Base-by-base conservation (phyloP, 2,329 filamentous ascomycete species). In the Colletotrichum lini region DNA sequence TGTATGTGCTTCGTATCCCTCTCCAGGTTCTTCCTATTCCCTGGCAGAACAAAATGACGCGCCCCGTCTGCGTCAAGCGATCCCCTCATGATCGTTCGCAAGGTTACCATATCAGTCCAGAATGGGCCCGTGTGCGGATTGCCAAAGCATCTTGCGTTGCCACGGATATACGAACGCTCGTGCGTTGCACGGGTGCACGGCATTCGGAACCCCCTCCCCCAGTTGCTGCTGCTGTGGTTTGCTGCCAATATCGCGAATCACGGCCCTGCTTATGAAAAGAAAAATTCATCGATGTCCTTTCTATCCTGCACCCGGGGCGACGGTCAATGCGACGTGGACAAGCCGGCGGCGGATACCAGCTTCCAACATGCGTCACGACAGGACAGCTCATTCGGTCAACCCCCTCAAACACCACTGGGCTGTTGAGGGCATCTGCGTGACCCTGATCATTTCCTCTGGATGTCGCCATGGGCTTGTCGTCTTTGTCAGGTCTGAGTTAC, bases 71-170 rank as follows among this genome's bases (percentile, higher is more conserved):
- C 30, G 52, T 63, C 68, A 58, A 71, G 44, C 68, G 10, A 71
- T 67, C 64, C 68, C 64, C 45, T 71, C 68, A 68, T 59, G 68
- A 71, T 68, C 45, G 58, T 59, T 71, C 65, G 30, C 64, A 71
- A 49, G 44, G 58, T 63, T 71, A 47, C 57, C 68, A 40, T 52
- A 63, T 71, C 64, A 65, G 58, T 57, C 58, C 45, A 63, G n/a
- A 35, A 58, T 52, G 68, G 58, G 42, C 38, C 50, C 53, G 66
- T 58, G 60, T 52, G 58, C 58, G 52, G 64, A 59, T 68, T 68
- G 52, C 40, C 65, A 44, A 68, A 71, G 26, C 64, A 68, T 63
- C 38, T 67, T 63, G 58, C 21, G 44, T 44, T 63, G 68, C 65
- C 58, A 63, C 68, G 52, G 44, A 68, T 68, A 68, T 62, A 68